Percentiles rank a stretch among this genome's conserved stretches.
Evolutionary conservation across 139 green algal genomes (phyloP).

Genomic region (Haematococcus sp.): DNA sequence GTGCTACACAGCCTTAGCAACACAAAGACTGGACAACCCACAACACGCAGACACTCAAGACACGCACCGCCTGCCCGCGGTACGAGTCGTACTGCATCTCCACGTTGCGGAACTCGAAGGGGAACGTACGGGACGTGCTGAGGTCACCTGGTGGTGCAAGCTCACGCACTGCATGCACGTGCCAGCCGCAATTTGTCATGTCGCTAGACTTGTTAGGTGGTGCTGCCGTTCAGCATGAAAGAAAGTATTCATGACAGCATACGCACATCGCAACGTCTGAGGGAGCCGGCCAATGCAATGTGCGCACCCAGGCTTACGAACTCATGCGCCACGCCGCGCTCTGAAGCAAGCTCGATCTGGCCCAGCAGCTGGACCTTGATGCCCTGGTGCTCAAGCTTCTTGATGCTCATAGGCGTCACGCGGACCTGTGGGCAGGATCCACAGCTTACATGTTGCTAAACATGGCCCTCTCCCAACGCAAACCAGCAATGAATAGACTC

Average conservation of each 20-base stretch:
- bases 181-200: background rate
- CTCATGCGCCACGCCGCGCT: slow-evolving; percentile 79
- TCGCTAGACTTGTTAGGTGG: too few relatives aligned
- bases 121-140: slow-evolving; percentile 57
- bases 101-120: slow-evolving; percentile 95
- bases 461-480: too few relatives aligned
- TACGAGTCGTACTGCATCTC: slow-evolving; percentile 98
- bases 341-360: slow-evolving; percentile 91
- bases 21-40: too few relatives aligned
- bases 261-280: background rate
- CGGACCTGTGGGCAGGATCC: slow-evolving; percentile 26
- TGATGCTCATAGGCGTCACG: slow-evolving; percentile 64
- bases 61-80: slow-evolving; percentile 69
- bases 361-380: slow-evolving; percentile 96
- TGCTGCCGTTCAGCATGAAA: too few relatives aligned
- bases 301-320: slow-evolving; percentile 85
- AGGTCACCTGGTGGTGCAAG: slow-evolving; percentile 82
- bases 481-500: too few relatives aligned
- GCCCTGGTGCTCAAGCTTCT: slow-evolving; percentile 91
- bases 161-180: slow-evolving; percentile 62
- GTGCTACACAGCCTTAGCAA: too few relatives aligned
- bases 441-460: slow-evolving; percentile 2
- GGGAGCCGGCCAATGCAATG: background rate
- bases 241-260: too few relatives aligned
- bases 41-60: background rate